These are phyloP conservation scores for Stagonosporopsis chrysanthemi DNA, from an alignment of 2,329 filamentous ascomycete genomes.

Conservation along the genomic window DNA sequence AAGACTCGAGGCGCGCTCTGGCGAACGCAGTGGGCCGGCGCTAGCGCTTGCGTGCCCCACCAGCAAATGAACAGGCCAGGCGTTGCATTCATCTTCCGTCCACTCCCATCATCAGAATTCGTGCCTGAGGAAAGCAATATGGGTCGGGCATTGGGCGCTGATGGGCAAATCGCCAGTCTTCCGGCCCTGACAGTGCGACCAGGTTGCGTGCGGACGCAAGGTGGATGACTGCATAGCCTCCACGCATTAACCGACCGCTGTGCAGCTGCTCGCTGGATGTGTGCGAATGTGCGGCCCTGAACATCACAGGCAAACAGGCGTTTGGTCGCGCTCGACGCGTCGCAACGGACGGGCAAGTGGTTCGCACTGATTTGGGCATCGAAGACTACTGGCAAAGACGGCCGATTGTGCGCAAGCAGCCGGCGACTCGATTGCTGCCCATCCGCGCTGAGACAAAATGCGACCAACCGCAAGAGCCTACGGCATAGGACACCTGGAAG, in stretches of 20 bases:
- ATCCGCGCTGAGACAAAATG: constrained; percentile 30
- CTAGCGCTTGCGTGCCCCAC: constrained; percentile 29
- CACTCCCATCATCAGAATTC: constrained; percentile 5
- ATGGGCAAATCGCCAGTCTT: constrained; percentile 30
- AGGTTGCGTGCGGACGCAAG: constrained; percentile 13
- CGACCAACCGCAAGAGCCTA: constrained; percentile 6
- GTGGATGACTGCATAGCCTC: constrained; percentile 35
- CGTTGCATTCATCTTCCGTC: constrained; percentile 22
- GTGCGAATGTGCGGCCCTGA: constrained; percentile 9
- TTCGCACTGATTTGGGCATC: constrained; percentile 4
- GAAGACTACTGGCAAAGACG: background rate
- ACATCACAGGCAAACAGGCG: constrained; percentile 13
- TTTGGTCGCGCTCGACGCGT: constrained; percentile 8
- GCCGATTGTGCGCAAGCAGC: constrained; percentile 21
- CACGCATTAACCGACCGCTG: constrained; percentile 13
- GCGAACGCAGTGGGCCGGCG: constrained; percentile 12
- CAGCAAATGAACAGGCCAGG: constrained; percentile 30
- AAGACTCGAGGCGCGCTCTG: background rate
- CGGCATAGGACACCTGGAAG: constrained; percentile 5
- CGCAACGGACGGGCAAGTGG: constrained; percentile 4
- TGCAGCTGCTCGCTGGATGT: constrained; percentile 12
- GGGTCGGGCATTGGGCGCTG: constrained; percentile 36
- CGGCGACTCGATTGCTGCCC: constrained; percentile 35
- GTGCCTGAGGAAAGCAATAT: constrained; percentile 25
- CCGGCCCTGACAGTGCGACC: constrained; percentile 28